phyloP scores from a whole-genome alignment of 2,329 filamentous ascomycete genomes.

The Monascus ruber region DNA sequence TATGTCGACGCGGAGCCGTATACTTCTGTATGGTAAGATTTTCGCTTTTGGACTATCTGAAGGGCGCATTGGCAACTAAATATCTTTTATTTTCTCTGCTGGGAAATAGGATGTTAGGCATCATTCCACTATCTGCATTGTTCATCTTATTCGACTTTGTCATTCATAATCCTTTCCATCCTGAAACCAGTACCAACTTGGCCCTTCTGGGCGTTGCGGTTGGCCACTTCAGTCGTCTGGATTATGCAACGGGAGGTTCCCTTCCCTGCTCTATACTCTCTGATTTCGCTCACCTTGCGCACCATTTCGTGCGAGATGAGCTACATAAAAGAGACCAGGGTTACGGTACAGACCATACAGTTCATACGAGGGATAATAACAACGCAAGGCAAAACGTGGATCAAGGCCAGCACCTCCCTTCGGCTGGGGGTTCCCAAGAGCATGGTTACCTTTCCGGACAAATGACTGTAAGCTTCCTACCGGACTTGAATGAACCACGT shows the following conservation, averaged over 20 bases:
- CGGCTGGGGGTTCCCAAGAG: not conserved
- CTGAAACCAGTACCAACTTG: conserved; percentile 27
- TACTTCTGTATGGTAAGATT: conserved; percentile 23
- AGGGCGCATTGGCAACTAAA: no score
- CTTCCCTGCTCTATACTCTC: conserved; percentile 27
- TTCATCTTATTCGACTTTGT: conserved; percentile 35
- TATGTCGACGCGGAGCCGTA: conserved; percentile 24
- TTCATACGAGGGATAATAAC: not conserved
- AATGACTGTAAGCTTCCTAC: not conserved
- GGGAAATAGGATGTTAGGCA: conserved; percentile 16
- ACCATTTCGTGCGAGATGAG: conserved; percentile 24
- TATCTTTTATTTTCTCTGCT: not conserved
- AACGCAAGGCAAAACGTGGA: not conserved
- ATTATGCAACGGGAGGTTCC: conserved; percentile 24
- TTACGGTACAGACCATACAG: not conserved
- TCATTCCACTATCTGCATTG: conserved; percentile 26
- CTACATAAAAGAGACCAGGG: not conserved
- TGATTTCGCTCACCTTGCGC: conserved; percentile 33
- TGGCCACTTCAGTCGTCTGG: conserved; percentile 34
- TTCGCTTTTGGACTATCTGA: not conserved
- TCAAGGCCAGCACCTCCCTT: not conserved
- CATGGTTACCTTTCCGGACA: not conserved
- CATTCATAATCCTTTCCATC: conserved; percentile 25
- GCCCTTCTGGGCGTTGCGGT: conserved; percentile 31
- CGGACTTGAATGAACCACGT: not conserved